Conservation (phyloP, 2,329 filamentous ascomycete genomes). For the Mycocentrospora acerina region DNA sequence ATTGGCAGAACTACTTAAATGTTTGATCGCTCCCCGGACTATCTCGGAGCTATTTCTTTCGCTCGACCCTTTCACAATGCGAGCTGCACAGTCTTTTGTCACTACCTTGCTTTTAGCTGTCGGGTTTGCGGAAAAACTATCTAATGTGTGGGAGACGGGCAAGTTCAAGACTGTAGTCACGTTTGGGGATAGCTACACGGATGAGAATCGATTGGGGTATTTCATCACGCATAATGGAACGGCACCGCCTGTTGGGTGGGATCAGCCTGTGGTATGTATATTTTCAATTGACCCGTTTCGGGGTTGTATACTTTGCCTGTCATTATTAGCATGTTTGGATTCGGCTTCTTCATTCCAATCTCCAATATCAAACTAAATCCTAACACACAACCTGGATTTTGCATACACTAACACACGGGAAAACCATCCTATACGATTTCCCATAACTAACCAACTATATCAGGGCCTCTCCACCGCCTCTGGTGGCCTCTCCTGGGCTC, state of each 20-base stretch:
- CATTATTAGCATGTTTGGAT: no score
- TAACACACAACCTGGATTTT: not conserved
- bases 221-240: constrained; percentile 58
- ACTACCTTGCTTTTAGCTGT: constrained; percentile 21
- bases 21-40: no score
- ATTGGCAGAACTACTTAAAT: no score
- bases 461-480: constrained; percentile 57
- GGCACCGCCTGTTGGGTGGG: constrained; percentile 64
- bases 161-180: constrained; percentile 65
- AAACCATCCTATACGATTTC: no score
- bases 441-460: constrained; percentile 3
- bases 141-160: constrained; percentile 41
- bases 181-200: constrained; percentile 77
- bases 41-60: no score
- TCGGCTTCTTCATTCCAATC: no score
- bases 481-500: constrained; percentile 69
- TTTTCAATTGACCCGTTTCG: no score
- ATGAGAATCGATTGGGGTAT: constrained; percentile 67
- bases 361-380: not conserved
- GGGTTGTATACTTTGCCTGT: no score
- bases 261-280: constrained; percentile 48
- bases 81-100: constrained; percentile 16
- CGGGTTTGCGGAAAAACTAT: constrained; percentile 12
- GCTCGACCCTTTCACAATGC: no score
- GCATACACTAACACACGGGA: no score